Evolutionary conservation across 2,329 filamentous ascomycete genomes (phyloP), one percentile per base, ranked within the genome.

Genomic region (Cladosporium cucumerinum): DNA sequence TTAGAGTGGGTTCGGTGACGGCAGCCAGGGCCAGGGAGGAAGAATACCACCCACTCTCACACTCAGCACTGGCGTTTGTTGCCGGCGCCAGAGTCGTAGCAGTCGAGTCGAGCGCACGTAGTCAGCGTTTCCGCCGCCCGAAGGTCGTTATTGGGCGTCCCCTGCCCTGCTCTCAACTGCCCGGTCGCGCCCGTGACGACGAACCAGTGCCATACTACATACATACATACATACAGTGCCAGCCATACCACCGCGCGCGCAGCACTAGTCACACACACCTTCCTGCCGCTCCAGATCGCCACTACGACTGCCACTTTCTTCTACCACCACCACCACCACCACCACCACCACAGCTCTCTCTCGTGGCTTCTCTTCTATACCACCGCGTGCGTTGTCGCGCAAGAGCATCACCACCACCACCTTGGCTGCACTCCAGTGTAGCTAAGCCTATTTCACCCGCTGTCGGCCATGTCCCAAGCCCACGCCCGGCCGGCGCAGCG

Each of bases 401-500:
- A 62, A 32, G 39, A 58, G 32, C 55, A 57, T 21, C 55, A 43
- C 54, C 59, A 48, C n/a, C 39, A 49, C 43, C 58, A 52, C 46
- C 48, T 36, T 23, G 26, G 23, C 49, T 32, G 48, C 49, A 16
- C 34, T 39, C 34, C 34, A 32, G 52, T 32, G 48, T 48, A 49
- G 49, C 49, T 46, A 58, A 58, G 23, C 55, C 55, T 58, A 28
- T 25, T 46, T 32, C 34, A 62, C 34, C 60, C 60, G 60, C 49
- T 55, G 49, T 26, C 60, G 54, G 62, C 62, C 62, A 64, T 64
- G 62, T 59, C 55, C 54, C 62, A 64, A 59, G 57, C 62, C 62
- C 54, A 58, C 54, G 62, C 43, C 62, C 62, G 57, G 62, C 60
- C 51, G 65, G 65, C 67, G 64, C 62, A 68, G 68, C 66, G 70